phyloP scores from a whole-genome alignment of 2,329 filamentous ascomycete genomes.

The Aspergillus unguis region DNA sequence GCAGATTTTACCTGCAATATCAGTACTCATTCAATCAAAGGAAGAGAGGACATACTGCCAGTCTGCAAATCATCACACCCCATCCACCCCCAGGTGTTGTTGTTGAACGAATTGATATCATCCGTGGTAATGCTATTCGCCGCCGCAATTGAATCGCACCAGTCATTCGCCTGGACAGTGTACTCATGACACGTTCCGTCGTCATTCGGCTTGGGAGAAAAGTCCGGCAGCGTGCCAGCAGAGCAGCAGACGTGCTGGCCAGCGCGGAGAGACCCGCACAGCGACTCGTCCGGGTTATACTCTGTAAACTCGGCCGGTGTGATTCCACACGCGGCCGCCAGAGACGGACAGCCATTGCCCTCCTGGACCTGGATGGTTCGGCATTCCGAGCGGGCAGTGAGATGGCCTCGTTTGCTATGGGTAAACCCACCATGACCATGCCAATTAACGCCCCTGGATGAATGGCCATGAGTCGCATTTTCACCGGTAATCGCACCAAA shows the following conservation, averaged over 20 bases:
- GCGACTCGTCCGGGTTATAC: slow-evolving; percentile 4
- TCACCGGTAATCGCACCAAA: too few relatives aligned
- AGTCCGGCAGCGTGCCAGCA: slow-evolving; percentile 13
- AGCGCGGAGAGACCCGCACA: slow-evolving; percentile 9
- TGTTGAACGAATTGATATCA: slow-evolving; percentile 41
- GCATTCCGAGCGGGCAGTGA: background rate
- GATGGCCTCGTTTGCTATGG: too few relatives aligned
- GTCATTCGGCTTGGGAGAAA: slow-evolving; percentile 33
- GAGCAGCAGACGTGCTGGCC: slow-evolving; percentile 28
- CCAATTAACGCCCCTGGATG: too few relatives aligned
- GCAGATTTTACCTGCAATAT: slow-evolving; percentile 36
- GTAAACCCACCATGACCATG: too few relatives aligned
- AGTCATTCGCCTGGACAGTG: slow-evolving; percentile 31
- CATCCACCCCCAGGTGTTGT: slow-evolving; percentile 45
- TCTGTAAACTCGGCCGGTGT: slow-evolving; percentile 10
- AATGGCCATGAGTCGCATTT: too few relatives aligned
- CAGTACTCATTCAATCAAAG: too few relatives aligned
- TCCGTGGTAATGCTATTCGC: slow-evolving; percentile 33
- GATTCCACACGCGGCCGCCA: slow-evolving; percentile 12
- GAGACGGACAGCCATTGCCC: slow-evolving; percentile 8
- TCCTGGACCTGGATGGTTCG: background rate
- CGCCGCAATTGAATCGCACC: slow-evolving; percentile 13
- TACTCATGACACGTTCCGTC: slow-evolving; percentile 41
- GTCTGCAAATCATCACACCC: slow-evolving; percentile 35
- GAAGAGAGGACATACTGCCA: slow-evolving; percentile 11